Evolutionary conservation across 1,284 basidiomycete species (phyloP).

Genomic region (Cutaneotrichosporon sp.): DNA sequence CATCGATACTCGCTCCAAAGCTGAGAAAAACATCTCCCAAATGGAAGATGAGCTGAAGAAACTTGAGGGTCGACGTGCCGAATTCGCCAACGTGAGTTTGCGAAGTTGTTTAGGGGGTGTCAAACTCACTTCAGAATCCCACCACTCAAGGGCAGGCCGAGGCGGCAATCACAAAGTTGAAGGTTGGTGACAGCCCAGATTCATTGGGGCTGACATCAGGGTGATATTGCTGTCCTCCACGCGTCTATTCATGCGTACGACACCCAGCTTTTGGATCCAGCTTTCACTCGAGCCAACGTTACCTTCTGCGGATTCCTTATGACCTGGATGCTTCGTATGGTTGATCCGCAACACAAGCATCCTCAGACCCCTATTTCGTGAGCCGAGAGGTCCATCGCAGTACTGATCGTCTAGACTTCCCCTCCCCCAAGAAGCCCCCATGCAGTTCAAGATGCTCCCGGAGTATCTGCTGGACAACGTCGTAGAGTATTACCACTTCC

Average conservation of each 20-base stretch:
- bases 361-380: constrained; percentile 66
- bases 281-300: constrained; percentile 71
- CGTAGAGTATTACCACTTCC: constrained; percentile 80
- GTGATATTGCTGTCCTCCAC: constrained; percentile 61
- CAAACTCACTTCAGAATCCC: constrained; percentile 26
- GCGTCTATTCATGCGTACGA: constrained; percentile 72
- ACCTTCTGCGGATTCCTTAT: constrained; percentile 85
- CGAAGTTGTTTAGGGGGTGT: neutral
- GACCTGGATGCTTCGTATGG: constrained; percentile 88
- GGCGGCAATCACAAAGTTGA: constrained; percentile 60
- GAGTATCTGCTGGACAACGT: constrained; percentile 95
- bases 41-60: constrained; percentile 71
- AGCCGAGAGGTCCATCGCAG: constrained; percentile 32
- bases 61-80: constrained; percentile 68
- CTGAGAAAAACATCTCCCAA: constrained; percentile 69
- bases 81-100: constrained; percentile 57
- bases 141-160: constrained; percentile 56
- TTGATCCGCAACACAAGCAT: constrained; percentile 77
- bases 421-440: constrained; percentile 76
- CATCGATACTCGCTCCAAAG: constrained; percentile 65
- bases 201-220: constrained; percentile 47
- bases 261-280: constrained; percentile 80
- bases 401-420: constrained; percentile 61
- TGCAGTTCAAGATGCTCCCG: constrained; percentile 80
- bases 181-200: constrained; percentile 54